Conservation (phyloP, 495 filamentous ascomycete species). For the Margaritispora aquatica region DNA sequence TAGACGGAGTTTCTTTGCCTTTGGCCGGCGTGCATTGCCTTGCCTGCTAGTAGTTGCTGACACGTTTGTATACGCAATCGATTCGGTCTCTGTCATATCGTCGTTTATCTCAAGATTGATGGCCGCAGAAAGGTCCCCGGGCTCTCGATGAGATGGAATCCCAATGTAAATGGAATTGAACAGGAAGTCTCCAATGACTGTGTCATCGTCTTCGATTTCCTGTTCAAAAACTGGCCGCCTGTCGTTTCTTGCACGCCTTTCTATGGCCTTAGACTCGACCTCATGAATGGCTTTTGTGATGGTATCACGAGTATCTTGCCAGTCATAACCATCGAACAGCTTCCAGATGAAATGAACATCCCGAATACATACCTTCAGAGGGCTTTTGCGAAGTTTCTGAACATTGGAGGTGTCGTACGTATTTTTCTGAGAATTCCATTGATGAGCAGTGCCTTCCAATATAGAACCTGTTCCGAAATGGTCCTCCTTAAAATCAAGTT, state of each 20-base stretch:
- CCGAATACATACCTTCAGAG: constrained; percentile 69
- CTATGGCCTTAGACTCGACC: constrained; percentile 72
- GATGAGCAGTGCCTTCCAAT: constrained; percentile 61
- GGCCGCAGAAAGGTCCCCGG: constrained; percentile 66
- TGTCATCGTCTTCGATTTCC: constrained; percentile 61
- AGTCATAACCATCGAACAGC: constrained; percentile 96
- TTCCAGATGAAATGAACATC: constrained; percentile 97
- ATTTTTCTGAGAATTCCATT: constrained; percentile 71
- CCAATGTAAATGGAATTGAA: constrained; percentile 99
- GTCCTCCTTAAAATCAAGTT: constrained; percentile 68
- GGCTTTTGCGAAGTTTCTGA: constrained; percentile 56
- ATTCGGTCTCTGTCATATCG: constrained; percentile 79
- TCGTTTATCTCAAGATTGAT: constrained; percentile 89
- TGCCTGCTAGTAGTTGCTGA: constrained; percentile 53
- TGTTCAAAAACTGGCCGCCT: constrained; percentile 39
- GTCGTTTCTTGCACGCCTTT: constrained; percentile 46
- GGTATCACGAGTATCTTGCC: constrained; percentile 78
- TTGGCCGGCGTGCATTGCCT: constrained; percentile 34
- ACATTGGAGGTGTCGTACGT: constrained; percentile 62
- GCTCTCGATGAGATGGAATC: constrained; percentile 80
- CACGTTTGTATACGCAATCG: constrained; percentile 66
- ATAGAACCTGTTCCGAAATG: constrained; percentile 63
- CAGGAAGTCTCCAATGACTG: constrained; percentile 86
- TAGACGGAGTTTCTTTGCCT: constrained; percentile 60
- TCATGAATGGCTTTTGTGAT: constrained; percentile 83